Conservation (phyloP, 768 basidiomycete genomes). For the Crepidotus variabilis region DNA sequence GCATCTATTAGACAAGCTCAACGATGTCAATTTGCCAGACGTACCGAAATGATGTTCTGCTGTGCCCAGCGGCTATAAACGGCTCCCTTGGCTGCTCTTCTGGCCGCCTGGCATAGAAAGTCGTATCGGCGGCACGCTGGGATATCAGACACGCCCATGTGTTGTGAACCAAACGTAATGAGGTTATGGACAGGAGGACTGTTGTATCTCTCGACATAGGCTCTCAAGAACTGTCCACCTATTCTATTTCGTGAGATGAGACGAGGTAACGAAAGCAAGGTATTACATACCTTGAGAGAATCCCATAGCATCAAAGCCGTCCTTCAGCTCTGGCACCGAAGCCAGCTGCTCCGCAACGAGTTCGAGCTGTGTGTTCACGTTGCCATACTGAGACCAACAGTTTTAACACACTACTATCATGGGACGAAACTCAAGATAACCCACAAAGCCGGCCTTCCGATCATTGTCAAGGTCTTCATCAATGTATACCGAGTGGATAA, state of each 20-base stretch:
- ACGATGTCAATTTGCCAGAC: constrained; percentile 3
- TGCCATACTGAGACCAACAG: constrained; percentile 59
- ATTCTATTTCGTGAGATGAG: background rate
- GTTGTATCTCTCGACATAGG: constrained; percentile 76
- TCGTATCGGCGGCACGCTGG: constrained; percentile 64
- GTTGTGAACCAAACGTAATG: constrained; percentile 84
- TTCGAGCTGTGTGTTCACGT: constrained; percentile 67
- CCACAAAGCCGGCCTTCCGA: constrained; percentile 66
- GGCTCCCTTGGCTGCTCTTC: constrained; percentile 54
- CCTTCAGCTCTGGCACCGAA: constrained; percentile 56
- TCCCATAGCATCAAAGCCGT: constrained; percentile 83
- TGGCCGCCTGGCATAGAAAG: constrained; percentile 64
- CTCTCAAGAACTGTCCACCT: constrained; percentile 87
- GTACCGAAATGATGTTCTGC: constrained; percentile 67
- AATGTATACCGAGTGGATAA: constrained; percentile 71
- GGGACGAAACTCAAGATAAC: constrained; percentile 25
- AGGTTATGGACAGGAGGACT: constrained; percentile 73
- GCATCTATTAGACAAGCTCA: background rate
- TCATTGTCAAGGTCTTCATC: constrained; percentile 61
- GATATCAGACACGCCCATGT: constrained; percentile 82
- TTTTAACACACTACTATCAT: background rate
- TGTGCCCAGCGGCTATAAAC: constrained; percentile 80
- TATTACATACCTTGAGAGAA: constrained; percentile 68
- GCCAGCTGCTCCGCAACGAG: constrained; percentile 62
- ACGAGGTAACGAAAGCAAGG: background rate